Conservation (phyloP, 2,329 filamentous ascomycete genomes). For the Pseudopithomyces chartarum region DNA sequence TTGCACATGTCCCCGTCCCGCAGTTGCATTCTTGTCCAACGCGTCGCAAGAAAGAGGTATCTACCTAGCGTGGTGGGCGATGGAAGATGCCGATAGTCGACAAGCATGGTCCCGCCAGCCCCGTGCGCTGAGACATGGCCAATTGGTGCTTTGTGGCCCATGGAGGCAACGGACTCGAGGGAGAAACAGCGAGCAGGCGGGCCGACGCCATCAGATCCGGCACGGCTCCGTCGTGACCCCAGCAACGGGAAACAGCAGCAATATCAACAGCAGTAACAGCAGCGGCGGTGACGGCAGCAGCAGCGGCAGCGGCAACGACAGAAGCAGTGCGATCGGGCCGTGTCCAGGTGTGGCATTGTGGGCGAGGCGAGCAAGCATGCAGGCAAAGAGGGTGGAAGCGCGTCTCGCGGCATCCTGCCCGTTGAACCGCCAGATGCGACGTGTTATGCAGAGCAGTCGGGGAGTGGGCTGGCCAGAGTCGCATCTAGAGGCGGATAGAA, state of each 20-base stretch:
- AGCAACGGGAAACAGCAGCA: no score
- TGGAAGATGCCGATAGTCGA: conserved; percentile 16
- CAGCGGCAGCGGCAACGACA: no score
- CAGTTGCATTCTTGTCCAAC: conserved; percentile 7
- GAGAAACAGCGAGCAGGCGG: conserved; percentile 3
- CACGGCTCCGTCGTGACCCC: neutral
- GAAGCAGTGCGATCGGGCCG: neutral
- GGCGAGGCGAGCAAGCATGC: neutral
- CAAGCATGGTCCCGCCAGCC: neutral
- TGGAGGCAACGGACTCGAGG: conserved; percentile 20
- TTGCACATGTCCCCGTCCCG: conserved; percentile 6
- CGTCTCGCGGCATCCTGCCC: conserved; percentile 1
- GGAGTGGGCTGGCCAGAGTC: neutral
- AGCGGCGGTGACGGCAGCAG: no score
- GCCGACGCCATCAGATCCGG: conserved; percentile 1
- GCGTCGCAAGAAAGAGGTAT: conserved; percentile 2
- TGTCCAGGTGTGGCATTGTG: neutral
- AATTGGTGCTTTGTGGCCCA: conserved; percentile 19
- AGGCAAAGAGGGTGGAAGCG: neutral
- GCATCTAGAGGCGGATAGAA: neutral
- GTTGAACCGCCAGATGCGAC: neutral
- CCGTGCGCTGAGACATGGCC: conserved; percentile 33
- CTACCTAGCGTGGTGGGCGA: conserved; percentile 12
- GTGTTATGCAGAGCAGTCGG: neutral
- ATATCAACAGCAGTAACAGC: no score